These are phyloP conservation scores for Striga asiatica DNA, from an alignment of 257 asterid genomes.

Conservation along the genomic window DNA sequence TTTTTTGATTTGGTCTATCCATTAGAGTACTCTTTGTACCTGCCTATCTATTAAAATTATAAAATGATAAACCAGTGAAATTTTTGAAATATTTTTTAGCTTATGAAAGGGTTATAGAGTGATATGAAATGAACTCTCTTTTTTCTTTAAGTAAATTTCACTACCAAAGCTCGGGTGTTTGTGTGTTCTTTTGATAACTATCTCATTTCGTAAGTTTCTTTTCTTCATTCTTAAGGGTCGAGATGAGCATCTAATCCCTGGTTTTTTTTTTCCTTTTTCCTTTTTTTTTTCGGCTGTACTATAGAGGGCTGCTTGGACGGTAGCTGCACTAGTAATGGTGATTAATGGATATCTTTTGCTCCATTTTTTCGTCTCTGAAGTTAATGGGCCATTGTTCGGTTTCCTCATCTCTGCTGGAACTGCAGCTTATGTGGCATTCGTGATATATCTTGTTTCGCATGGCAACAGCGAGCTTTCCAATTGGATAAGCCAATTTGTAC, in stretches of 20 bases:
- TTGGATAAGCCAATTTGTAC: slow-evolving; percentile 32
- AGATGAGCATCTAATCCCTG: slow-evolving; percentile 5
- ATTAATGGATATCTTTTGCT: slow-evolving; percentile 86
- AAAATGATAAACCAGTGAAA: background rate
- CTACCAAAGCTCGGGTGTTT: too few relatives aligned
- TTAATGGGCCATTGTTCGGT: slow-evolving; percentile 47
- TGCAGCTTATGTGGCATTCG: slow-evolving; percentile 54
- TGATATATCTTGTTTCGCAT: slow-evolving; percentile 61
- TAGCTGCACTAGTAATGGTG: slow-evolving; percentile 82
- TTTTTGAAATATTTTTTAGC: too few relatives aligned
- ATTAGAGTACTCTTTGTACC: too few relatives aligned
- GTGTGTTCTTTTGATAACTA: background rate
- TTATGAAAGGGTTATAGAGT: too few relatives aligned
- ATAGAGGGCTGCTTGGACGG: slow-evolving; percentile 81
- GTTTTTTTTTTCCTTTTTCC: slow-evolving; percentile 2
- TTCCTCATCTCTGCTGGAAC: slow-evolving; percentile 44
- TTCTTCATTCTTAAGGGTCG: background rate
- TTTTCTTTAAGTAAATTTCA: background rate
- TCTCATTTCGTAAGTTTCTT: background rate
- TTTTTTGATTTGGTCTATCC: too few relatives aligned
- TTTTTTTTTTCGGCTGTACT: too few relatives aligned
- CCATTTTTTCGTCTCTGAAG: slow-evolving; percentile 71
- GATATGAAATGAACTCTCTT: background rate
- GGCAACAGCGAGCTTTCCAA: slow-evolving; percentile 34
- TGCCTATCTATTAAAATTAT: background rate